Evolutionary conservation across 495 filamentous ascomycete genomes (phyloP).

Genomic region (Talaromyces wortmannii): DNA sequence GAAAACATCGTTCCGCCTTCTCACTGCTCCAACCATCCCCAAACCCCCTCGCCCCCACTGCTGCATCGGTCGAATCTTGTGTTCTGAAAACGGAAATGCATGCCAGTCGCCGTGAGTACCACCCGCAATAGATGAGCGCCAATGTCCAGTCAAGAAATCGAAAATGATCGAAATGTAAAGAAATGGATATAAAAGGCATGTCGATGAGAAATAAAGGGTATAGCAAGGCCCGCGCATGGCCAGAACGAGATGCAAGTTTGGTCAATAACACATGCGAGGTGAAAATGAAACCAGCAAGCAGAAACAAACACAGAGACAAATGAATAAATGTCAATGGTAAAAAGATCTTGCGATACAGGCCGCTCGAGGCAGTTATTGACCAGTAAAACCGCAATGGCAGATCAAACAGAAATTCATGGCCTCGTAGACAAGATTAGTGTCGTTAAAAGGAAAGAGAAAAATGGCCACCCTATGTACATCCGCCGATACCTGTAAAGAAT

Average conservation of each 20-base stretch:
- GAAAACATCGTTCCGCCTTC: too few species aligned
- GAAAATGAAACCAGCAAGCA: background rate
- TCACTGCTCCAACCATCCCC: too few species aligned
- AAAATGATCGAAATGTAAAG: background rate
- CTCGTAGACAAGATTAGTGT: conserved; percentile 4
- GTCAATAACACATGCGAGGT: background rate
- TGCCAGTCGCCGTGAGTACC: background rate
- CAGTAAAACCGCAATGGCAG: background rate
- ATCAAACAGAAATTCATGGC: conserved; percentile 3
- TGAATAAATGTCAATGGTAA: background rate
- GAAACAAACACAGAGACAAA: background rate
- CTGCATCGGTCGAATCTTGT: too few species aligned
- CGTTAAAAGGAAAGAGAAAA: conserved; percentile 2
- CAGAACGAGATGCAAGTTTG: background rate
- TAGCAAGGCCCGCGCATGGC: background rate
- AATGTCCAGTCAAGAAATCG: background rate
- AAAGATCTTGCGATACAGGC: background rate
- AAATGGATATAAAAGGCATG: conserved; percentile 10
- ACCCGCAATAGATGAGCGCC: background rate
- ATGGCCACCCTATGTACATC: conserved; percentile 3
- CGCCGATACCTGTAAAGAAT: background rate
- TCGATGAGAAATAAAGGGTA: conserved; percentile 3
- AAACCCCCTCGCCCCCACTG: too few species aligned
- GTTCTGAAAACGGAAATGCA: background rate
- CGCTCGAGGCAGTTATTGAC: too few species aligned